These are phyloP conservation scores for Hansenula lynferdii DNA, from an alignment of 1,139 yeast genomes.

Conservation along the genomic window DNA sequence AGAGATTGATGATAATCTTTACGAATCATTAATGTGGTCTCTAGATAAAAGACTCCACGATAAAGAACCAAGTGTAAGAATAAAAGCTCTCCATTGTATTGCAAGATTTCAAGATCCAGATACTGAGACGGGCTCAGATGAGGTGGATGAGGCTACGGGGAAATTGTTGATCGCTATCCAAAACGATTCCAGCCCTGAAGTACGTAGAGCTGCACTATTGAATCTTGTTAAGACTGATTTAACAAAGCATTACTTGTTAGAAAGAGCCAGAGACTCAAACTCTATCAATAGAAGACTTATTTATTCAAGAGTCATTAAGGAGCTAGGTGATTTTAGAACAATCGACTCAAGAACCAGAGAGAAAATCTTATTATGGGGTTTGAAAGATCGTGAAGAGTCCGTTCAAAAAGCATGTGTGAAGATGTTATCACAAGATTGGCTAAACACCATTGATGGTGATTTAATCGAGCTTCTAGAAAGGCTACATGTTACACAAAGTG, in stretches of 20 bases:
- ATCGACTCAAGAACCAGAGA: slow-evolving; percentile 61
- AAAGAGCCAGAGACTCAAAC: slow-evolving; percentile 79
- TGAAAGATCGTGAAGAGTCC: slow-evolving; percentile 74
- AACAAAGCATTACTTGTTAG: slow-evolving; percentile 61
- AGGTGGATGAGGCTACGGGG: slow-evolving; percentile 43
- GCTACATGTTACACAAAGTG: slow-evolving; percentile 61
- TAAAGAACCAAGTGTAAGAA: slow-evolving; percentile 72
- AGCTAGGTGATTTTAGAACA: slow-evolving; percentile 61
- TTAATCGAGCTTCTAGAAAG: slow-evolving; percentile 66
- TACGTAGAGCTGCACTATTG: slow-evolving; percentile 76
- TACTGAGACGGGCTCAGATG: slow-evolving; percentile 32
- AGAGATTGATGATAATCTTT: slow-evolving; percentile 71
- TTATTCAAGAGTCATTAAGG: slow-evolving; percentile 63
- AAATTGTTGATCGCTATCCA: slow-evolving; percentile 53
- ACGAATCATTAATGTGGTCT: slow-evolving; percentile 56
- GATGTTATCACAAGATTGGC: slow-evolving; percentile 72
- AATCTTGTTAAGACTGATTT: slow-evolving; percentile 53
- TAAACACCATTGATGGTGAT: slow-evolving; percentile 63
- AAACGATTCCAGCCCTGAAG: slow-evolving; percentile 84
- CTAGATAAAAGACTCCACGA: slow-evolving; percentile 67
- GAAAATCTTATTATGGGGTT: slow-evolving; percentile 73
- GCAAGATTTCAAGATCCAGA: slow-evolving; percentile 70
- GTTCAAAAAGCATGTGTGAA: slow-evolving; percentile 71
- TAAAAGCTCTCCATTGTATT: slow-evolving; percentile 78
- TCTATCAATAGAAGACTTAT: slow-evolving; percentile 68